Evolutionary conservation across 2,329 filamentous ascomycete species (phyloP), one percentile per base, ranked within the genome.

Genomic region (Colletotrichum sp.): DNA sequence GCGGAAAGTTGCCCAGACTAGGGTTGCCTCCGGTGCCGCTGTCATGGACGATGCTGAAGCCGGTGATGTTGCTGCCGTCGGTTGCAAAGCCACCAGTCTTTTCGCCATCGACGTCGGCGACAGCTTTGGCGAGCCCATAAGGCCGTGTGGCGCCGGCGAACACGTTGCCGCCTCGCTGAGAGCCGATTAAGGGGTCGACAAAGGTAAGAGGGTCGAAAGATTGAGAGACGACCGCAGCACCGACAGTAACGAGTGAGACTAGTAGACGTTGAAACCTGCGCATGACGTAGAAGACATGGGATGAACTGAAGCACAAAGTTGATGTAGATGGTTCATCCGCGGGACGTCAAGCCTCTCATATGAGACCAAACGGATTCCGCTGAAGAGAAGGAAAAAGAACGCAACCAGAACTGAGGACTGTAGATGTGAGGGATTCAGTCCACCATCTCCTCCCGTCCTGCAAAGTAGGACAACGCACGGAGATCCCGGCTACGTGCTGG

Each of bases 61-160:
- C 89, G 4, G 85, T 86, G 63, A 90, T 82, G 29, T 83, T 83
- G 43, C 82, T 83, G 2, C 85, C 85, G 75, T 90, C 88, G 5
- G 84, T 86, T 13, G 85, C 78, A 74, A 86, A 87, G 15, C 85
- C 86, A 8, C 84, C 86, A 7, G 84, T 85, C 67, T 86, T 86
- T 74, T 85, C 81, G 5, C 83, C 83, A 59, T 86, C 79, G 3
- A 88, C 87, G 76, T 91, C 88, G 34, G 88, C 87, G 5, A 89
- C 87, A 3, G 88, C 87, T 78, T 90, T 91, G 43, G 87, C 89
- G 80, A 91, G 86, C 47, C 87, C 88, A 76, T 89, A 90, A 4
- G 89, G 89, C 54, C 88, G 77, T 4, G 87, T 88, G 16, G 89
- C 89, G 15, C 89, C 89, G 4, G 89, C 85, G 73, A 91, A 91